phyloP scores from a whole-genome alignment of 768 basidiomycete genomes.

The Mycena vulgaris region DNA sequence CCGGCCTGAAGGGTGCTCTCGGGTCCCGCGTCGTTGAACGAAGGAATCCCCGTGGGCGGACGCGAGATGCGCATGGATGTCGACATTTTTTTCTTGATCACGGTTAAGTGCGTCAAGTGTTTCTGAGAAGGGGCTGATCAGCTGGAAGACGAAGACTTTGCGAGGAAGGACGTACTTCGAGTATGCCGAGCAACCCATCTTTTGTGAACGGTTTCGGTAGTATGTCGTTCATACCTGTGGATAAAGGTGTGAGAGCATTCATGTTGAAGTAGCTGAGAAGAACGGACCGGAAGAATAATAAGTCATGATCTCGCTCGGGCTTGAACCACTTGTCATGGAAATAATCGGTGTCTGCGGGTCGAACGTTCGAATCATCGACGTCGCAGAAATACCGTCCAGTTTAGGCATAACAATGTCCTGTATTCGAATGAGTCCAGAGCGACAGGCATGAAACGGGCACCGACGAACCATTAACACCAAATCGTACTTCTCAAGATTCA shows the following conservation, averaged over 20 bases:
- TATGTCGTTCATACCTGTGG: conserved; percentile 87
- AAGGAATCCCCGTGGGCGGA: conserved; percentile 76
- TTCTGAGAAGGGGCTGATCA: conserved; percentile 62
- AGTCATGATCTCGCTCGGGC: conserved; percentile 92
- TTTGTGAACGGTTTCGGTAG: conserved; percentile 97
- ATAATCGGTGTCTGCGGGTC: conserved; percentile 97
- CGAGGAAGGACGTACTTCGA: conserved; percentile 71
- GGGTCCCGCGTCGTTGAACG: conserved; percentile 68
- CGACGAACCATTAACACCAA: conserved; percentile 90
- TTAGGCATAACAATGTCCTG: conserved; percentile 97
- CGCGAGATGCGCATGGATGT: conserved; percentile 52
- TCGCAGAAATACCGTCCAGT: conserved; percentile 89
- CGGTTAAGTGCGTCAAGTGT: conserved; percentile 90
- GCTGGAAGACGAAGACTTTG: not conserved
- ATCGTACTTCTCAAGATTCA: conserved; percentile 97
- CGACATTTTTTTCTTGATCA: conserved; percentile 78
- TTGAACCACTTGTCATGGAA: conserved; percentile 96
- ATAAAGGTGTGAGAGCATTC: not conserved
- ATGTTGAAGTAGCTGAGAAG: not conserved
- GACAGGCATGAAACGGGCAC: conserved; percentile 19
- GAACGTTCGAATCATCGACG: conserved; percentile 93
- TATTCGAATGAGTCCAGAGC: not conserved
- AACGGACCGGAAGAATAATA: conserved; percentile 80
- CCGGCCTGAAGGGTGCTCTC: conserved; percentile 68
- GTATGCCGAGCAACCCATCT: conserved; percentile 89